Evolutionary conservation across 805 yeast species (phyloP).

Genomic region (Lipomyces sp.): DNA sequence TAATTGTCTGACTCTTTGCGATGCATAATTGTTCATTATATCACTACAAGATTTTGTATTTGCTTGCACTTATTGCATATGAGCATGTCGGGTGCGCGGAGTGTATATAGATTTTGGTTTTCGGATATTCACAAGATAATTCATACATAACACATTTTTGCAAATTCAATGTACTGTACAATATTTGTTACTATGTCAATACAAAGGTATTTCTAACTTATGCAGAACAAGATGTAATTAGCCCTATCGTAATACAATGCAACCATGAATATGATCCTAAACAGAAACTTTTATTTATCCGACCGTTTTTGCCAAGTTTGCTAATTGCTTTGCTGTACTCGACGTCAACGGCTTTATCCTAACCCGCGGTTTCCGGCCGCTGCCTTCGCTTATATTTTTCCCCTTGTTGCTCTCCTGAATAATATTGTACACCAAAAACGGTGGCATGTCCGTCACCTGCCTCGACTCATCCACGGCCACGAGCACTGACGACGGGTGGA

Average conservation of each 20-base stretch:
- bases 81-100: too few species aligned
- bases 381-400: constrained; percentile 37
- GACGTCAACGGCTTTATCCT: constrained; percentile 77
- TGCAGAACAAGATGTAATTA: too few species aligned
- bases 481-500: constrained; percentile 76
- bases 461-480: constrained; percentile 30
- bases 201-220: too few species aligned
- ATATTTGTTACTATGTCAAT: background rate
- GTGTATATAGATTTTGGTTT: too few species aligned
- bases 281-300: background rate
- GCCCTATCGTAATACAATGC: too few species aligned
- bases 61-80: too few species aligned
- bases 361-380: constrained; percentile 44
- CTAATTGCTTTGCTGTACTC: constrained; percentile 66
- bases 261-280: too few species aligned
- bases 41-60: too few species aligned
- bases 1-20: background rate
- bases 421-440: constrained; percentile 68
- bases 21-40: too few species aligned
- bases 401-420: constrained; percentile 54
- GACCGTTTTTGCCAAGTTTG: constrained; percentile 49
- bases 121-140: too few species aligned
- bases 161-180: too few species aligned
- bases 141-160: too few species aligned
- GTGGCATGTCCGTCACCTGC: constrained; percentile 61